Evolutionary conservation across 2,329 filamentous ascomycete species (phyloP).

Genomic region (Xylariaceae sp.): DNA sequence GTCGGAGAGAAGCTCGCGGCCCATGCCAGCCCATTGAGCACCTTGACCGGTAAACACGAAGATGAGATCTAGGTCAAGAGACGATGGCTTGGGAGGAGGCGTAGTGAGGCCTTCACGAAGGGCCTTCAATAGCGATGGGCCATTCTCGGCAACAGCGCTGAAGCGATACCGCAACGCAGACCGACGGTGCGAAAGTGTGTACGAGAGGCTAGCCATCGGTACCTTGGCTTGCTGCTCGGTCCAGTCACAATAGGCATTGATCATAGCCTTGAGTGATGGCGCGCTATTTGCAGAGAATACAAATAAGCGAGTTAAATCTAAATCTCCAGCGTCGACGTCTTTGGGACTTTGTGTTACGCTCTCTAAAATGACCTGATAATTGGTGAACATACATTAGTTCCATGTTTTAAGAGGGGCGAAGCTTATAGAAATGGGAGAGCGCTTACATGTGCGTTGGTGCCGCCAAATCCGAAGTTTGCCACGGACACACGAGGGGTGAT

Average conservation of each 20-base stretch:
- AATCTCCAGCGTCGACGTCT: background rate
- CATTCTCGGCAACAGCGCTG: slow-evolving; percentile 15
- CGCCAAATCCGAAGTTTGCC: slow-evolving; percentile 28
- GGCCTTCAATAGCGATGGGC: background rate
- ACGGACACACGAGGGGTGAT: slow-evolving; percentile 12
- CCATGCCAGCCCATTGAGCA: slow-evolving; percentile 33
- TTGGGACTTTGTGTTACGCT: too few species aligned
- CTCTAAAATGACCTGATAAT: too few species aligned
- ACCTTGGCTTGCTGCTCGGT: background rate
- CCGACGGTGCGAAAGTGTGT: slow-evolving; percentile 26
- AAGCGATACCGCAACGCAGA: slow-evolving; percentile 21
- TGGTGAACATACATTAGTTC: too few species aligned
- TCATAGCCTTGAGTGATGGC: slow-evolving; percentile 12
- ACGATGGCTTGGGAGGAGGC: background rate
- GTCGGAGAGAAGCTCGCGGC: slow-evolving; percentile 18
- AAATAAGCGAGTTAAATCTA: slow-evolving; percentile 2
- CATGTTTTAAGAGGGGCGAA: too few species aligned
- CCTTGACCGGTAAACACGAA: slow-evolving; percentile 28
- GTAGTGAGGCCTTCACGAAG: background rate
- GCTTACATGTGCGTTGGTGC: slow-evolving; percentile 28
- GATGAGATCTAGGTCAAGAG: background rate
- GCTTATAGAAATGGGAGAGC: too few species aligned
- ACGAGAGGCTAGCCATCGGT: slow-evolving; percentile 22
- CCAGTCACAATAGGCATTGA: slow-evolving; percentile 10
- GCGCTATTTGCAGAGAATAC: slow-evolving; percentile 20